Conservation (phyloP, 164 flowering plant genomes). For the Chimonanthus salicifolius region DNA sequence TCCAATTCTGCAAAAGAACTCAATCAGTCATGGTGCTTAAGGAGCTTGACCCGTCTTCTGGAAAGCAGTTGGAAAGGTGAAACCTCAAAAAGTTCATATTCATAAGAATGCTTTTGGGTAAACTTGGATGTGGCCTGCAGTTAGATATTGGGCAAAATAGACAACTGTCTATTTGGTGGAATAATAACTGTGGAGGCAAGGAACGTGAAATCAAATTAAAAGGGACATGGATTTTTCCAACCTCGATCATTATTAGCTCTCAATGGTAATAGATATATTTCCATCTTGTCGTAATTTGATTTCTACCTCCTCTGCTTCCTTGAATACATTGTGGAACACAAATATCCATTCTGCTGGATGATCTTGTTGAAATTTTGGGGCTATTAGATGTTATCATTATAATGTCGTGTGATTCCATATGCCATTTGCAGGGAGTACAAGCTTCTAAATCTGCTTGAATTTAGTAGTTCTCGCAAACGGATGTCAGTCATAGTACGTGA, state of each 20-base stretch:
- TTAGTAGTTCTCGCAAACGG: constrained; percentile 53
- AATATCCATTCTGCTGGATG: neutral
- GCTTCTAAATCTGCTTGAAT: constrained; percentile 54
- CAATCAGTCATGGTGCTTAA: constrained; percentile 41
- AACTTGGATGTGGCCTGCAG: neutral
- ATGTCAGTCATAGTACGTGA: constrained; percentile 63
- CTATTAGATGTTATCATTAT: neutral
- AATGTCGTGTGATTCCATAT: neutral
- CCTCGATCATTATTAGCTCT: neutral
- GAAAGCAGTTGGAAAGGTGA: constrained; percentile 40
- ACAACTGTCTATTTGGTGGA: neutral
- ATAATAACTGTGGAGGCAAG: neutral
- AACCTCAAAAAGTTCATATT: neutral
- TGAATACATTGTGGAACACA: neutral
- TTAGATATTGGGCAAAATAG: neutral
- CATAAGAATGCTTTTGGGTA: neutral
- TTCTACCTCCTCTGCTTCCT: neutral
- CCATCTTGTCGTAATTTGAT: neutral
- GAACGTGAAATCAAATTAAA: neutral
- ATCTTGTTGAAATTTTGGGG: neutral
- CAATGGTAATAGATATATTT: neutral
- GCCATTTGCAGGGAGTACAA: constrained; percentile 44
- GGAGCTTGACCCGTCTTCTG: constrained; percentile 33
- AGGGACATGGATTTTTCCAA: neutral
- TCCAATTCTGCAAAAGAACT: constrained; percentile 55